A percentile compares a stretch with the other conserved stretches of the same genome.
These are phyloP conservation scores for Herpomyces periplanetae DNA, from an alignment of 2,329 filamentous ascomycete species.

Conservation along the genomic window DNA sequence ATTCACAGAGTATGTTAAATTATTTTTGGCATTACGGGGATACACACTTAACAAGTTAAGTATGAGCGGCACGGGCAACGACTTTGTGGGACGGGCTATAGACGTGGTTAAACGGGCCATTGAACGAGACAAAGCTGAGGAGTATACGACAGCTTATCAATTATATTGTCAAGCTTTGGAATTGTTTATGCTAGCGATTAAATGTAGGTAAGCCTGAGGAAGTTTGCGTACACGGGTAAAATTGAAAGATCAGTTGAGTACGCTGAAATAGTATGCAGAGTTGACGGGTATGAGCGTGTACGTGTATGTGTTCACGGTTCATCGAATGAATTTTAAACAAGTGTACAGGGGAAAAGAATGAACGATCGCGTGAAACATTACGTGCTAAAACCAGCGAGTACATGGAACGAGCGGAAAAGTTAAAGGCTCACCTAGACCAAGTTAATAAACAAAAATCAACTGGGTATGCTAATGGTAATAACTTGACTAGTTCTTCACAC, in stretches of 20 bases:
- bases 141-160: slow-evolving; percentile 90
- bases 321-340: too few species aligned
- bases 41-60: too few species aligned
- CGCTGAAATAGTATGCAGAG: slow-evolving; percentile 1
- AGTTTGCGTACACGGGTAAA: too few species aligned
- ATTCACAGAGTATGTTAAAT: too few species aligned
- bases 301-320: too few species aligned
- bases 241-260: too few species aligned
- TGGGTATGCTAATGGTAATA: slow-evolving; percentile 29
- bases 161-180: slow-evolving; percentile 76
- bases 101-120: slow-evolving; percentile 91
- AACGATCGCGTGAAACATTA: slow-evolving; percentile 86
- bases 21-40: too few species aligned
- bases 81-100: slow-evolving; percentile 87
- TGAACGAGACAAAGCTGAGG: slow-evolving; percentile 66
- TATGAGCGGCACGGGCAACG: slow-evolving; percentile 87
- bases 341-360: slow-evolving; percentile 76
- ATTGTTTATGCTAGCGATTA: slow-evolving; percentile 89
- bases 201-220: slow-evolving; percentile 15
- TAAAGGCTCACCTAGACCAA: slow-evolving; percentile 47
- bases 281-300: slow-evolving; percentile 1
- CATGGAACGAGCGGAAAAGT: slow-evolving; percentile 92
- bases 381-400: slow-evolving; percentile 77
- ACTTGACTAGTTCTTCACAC: slow-evolving; percentile 19
- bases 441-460: slow-evolving; percentile 26